Evolutionary conservation across 306 rosid species (phyloP).

Genomic region (Vachellia collinsii): DNA sequence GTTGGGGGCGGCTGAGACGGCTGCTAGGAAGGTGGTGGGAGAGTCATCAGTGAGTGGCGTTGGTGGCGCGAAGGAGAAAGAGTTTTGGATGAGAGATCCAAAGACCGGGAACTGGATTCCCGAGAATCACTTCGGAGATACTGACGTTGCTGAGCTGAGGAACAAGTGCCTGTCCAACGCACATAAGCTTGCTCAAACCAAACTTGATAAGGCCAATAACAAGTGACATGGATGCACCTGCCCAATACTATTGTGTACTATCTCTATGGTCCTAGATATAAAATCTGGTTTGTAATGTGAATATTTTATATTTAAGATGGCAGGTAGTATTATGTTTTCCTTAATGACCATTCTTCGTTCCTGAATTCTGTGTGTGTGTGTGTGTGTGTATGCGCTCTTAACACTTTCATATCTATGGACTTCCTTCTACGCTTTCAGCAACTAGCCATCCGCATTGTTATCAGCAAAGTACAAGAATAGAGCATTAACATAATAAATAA

Average conservation of each 20-base stretch:
- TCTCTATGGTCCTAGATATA: too few relatives aligned
- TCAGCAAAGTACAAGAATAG: background rate
- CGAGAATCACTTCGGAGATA: background rate
- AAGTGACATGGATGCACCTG: background rate
- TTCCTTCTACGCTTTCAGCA: background rate
- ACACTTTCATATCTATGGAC: background rate
- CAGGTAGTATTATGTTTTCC: background rate
- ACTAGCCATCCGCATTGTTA: background rate
- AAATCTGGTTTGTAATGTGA: too few relatives aligned
- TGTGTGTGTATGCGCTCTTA: too few relatives aligned
- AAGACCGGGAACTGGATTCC: constrained; percentile 20
- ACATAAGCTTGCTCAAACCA: background rate
- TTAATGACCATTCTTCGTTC: too few relatives aligned
- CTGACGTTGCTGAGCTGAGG: constrained; percentile 1
- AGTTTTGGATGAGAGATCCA: constrained; percentile 23
- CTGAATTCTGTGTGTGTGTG: too few relatives aligned
- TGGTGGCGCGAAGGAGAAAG: background rate
- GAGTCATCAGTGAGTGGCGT: background rate
- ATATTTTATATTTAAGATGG: too few relatives aligned
- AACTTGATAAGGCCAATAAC: background rate
- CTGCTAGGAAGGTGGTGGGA: background rate
- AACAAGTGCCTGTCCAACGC: background rate
- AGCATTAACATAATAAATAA: background rate
- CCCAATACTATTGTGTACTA: background rate
- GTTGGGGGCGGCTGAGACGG: background rate